Base-by-base conservation (phyloP, 169 alveolate species). In the Plasmodium adleri region DNA sequence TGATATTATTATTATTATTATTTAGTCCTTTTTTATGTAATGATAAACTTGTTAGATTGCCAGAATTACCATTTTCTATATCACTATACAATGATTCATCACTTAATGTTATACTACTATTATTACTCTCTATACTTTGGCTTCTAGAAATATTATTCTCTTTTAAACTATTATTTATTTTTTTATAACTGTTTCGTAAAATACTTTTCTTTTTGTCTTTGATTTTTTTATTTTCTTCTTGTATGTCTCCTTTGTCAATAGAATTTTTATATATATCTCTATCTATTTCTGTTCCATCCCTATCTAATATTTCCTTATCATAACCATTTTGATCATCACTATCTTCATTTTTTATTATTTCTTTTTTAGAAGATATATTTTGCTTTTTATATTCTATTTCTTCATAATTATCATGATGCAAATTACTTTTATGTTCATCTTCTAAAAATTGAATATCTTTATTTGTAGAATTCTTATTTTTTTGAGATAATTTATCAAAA, bases 41-140 rank as follows among this genome's bases (percentile, higher is more conserved):
- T 20, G 49, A 22, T 22, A 60, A 0, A 60, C 47, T 22, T 20
- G 28, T 3, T 22, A 60, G 15, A 39, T 45, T 8, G 1, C 15
- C 28, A 7, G 85, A 72, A 2, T 22, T 66, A 9, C 45, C 72
- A 20, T 71, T 70, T 86, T 86, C 92, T 50, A 80, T 47, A 45
- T 86, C 87, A 22, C 67, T 86, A n/a, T 58, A 62, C 15, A 60
- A 32, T 9, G 26, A 15, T 7, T 64, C 52, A 5, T 62, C 88
- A 64, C 58, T 45, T 66, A 86, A 43, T 1, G 86, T 59, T 45
- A 71, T 15, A 32, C 88, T 71, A 15, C 62, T 39, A 15, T 58
- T 63, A 13, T 68, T 62, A 60, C 71, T 49, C 49, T 67, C 47
- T 47, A 6, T 15, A 70, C 71, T 54, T 17, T 64, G 64, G 22